These are phyloP conservation scores for Neoascochyta sp. DNA, from an alignment of 2,329 filamentous ascomycete genomes.

Conservation along the genomic window DNA sequence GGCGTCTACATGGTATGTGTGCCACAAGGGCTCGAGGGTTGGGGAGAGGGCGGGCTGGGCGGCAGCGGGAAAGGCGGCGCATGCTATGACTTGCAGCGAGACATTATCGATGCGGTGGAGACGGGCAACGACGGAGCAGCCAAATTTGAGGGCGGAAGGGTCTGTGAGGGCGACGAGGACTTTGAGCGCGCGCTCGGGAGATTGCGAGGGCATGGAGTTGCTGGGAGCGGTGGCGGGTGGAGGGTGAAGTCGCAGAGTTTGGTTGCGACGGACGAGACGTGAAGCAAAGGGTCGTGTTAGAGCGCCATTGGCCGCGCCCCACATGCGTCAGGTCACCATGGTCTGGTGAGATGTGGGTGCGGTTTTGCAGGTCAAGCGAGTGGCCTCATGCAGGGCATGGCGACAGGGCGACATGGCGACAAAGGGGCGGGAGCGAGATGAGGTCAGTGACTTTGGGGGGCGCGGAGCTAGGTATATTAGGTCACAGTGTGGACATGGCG, in stretches of 20 bases:
- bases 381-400: too few relatives aligned
- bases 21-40: slow-evolving; percentile 29
- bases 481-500: too few relatives aligned
- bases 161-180: slow-evolving; percentile 66
- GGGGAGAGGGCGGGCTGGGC: slow-evolving; percentile 19
- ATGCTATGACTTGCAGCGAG: slow-evolving; percentile 37
- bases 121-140: slow-evolving; percentile 62
- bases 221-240: too few relatives aligned
- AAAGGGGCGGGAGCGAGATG: too few relatives aligned
- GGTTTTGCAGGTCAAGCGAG: too few relatives aligned
- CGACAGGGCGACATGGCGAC: slow-evolving; percentile 2
- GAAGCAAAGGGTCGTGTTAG: slow-evolving; percentile 12
- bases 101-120: slow-evolving; percentile 67
- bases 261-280: too few relatives aligned
- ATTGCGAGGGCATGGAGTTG: slow-evolving; percentile 20
- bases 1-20: slow-evolving; percentile 24
- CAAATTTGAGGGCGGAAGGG: slow-evolving; percentile 61
- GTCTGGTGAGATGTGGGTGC: too few relatives aligned
- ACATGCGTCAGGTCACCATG: too few relatives aligned
- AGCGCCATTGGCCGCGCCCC: slow-evolving; percentile 22
- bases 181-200: slow-evolving; percentile 28
- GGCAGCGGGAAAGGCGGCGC: slow-evolving; percentile 22
- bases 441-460: too few relatives aligned
- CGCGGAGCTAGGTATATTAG: too few relatives aligned
- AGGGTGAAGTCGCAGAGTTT: slow-evolving; percentile 3